These are phyloP conservation scores for Camellia japonica DNA, from an alignment of 148 eudicot species.

Conservation along the genomic window DNA sequence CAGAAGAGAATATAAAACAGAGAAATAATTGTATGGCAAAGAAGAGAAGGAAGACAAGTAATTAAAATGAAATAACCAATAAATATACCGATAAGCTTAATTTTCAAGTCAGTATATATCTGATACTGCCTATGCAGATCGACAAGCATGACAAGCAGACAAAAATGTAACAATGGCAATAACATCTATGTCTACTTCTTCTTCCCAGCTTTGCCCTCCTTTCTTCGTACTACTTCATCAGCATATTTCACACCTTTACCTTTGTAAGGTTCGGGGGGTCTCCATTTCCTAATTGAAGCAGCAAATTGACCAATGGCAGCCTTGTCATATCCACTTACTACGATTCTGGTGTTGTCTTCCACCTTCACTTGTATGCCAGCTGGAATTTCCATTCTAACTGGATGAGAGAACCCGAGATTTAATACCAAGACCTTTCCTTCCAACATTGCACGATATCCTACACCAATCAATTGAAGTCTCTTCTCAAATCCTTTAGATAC, in stretches of 20 bases:
- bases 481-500: too few relatives aligned
- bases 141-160: background rate
- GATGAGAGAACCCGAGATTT: too few relatives aligned
- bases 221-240: conserved; percentile 74
- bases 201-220: conserved; percentile 98
- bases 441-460: too few relatives aligned
- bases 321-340: too few relatives aligned
- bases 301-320: conserved; percentile 84
- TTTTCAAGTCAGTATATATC: background rate
- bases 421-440: too few relatives aligned
- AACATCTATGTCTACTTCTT: conserved; percentile 43
- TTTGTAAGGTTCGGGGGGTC: conserved; percentile 98
- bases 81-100: background rate
- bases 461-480: too few relatives aligned
- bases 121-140: background rate
- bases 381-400: too few relatives aligned
- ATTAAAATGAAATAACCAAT: background rate
- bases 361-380: too few relatives aligned
- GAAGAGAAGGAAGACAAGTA: background rate
- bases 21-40: background rate
- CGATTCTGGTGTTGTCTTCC: too few relatives aligned
- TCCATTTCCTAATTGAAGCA: conserved; percentile 84
- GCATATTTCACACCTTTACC: conserved; percentile 91
- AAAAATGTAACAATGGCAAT: background rate
- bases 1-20: background rate